Evolutionary conservation across 139 green algal species (phyloP), one percentile per base, ranked within the genome.

Genomic region (Coelastrella sp.): DNA sequence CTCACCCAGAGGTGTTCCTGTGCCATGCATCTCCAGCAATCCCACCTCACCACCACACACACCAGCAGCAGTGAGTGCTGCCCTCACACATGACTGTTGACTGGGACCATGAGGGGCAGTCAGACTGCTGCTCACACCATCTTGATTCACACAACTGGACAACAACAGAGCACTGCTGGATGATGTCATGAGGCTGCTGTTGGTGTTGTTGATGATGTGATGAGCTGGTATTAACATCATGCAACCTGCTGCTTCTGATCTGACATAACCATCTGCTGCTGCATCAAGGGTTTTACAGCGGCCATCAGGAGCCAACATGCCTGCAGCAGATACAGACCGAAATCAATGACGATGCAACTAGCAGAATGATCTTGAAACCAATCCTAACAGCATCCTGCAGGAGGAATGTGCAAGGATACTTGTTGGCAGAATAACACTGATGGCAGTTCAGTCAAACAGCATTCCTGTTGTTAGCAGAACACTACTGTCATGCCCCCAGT

Each of bases 251-350:
- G 41, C 90, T 85, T 98, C 95, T n/a, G 91, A 92, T 7, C 94
- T 90, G 23, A 94, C 95, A 60, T 97, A 97, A n/a, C 95, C 96
- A 76, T 98, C 95, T 13, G 96, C 96, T 4, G 86, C 67, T 2
- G 91, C 95, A 74, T 98, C 95, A 37, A 98, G 87, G 1, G 96
- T 96, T 89, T 98, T 98, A 89, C 94, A 98, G 48, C 95, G 90
- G 30, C 96, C 96, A 19, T 96, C 95, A 2, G 74, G 35, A 0
- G 92, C 87, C n/a, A 98, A 88, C 93, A 98, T 98, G 81, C 94
- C 86, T 30, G 94, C 90, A 48, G 27, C 7, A 64, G 5, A 27
- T 64, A n/a, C n/a, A n/a, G n/a, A n/a, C n/a, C n/a, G n/a, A n/a
- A n/a, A n/a, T n/a, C n/a, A n/a, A n/a, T n/a, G n/a, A n/a, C n/a